Evolutionary conservation across 345 rosid genomes (phyloP).

Genomic region (Arabis alpina): DNA sequence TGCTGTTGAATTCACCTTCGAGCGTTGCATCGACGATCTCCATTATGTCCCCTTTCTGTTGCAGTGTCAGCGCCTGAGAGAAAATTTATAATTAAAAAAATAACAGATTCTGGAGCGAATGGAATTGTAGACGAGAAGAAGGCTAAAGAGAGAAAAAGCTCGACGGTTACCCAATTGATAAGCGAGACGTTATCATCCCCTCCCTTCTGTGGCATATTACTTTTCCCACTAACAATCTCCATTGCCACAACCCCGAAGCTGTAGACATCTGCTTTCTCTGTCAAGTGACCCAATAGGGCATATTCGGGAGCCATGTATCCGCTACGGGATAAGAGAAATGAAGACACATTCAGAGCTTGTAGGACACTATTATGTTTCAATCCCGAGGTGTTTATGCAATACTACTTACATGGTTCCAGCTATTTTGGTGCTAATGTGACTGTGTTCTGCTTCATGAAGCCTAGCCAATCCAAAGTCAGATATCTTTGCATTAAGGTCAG

Average conservation of each 20-base stretch:
- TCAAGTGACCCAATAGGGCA: conserved; percentile 49
- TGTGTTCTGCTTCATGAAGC: conserved; percentile 54
- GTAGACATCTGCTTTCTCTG: conserved; percentile 57
- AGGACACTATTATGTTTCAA: neutral
- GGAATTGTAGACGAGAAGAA: neutral
- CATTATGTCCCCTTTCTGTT: conserved; percentile 36
- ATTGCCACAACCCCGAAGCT: conserved; percentile 54
- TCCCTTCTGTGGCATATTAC: conserved; percentile 29
- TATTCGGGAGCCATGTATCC: conserved; percentile 55
- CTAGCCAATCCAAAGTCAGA: conserved; percentile 76
- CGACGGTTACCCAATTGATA: conserved; percentile 48
- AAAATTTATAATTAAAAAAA: too few species aligned
- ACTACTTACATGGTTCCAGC: conserved; percentile 63
- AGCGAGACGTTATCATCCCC: conserved; percentile 34
- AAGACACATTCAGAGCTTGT: neutral
- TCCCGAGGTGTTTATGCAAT: neutral
- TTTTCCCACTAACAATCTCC: conserved; percentile 52
- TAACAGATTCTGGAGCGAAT: neutral
- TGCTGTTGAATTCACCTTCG: conserved; percentile 34
- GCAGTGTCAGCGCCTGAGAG: conserved; percentile 41
- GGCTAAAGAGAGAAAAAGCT: neutral
- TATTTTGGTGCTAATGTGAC: conserved; percentile 62
- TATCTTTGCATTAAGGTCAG: conserved; percentile 59
- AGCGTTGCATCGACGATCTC: conserved; percentile 47
- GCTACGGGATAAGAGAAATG: conserved; percentile 24